phyloP scores from a whole-genome alignment of 1,139 yeast genomes.

The Blastobotrys apis region DNA sequence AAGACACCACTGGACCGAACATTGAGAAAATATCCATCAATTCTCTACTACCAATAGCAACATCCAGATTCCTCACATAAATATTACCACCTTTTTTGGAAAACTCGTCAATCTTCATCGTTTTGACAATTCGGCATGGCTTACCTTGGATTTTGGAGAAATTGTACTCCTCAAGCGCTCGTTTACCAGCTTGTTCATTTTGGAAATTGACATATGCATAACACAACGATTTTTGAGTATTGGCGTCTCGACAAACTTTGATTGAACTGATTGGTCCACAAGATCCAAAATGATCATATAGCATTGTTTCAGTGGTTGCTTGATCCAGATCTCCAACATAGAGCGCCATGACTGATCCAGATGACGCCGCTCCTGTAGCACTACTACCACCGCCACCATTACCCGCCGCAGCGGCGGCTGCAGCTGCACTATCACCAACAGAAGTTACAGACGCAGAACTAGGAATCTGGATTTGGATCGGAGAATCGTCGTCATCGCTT shows the following conservation, averaged over 20 bases:
- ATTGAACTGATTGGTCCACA: constrained; percentile 44
- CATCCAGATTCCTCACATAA: constrained; percentile 51
- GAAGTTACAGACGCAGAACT: constrained; percentile 3
- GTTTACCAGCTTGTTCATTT: constrained; percentile 36
- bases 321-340: constrained; percentile 49
- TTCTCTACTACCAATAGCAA: constrained; percentile 83
- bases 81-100: constrained; percentile 17
- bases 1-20: constrained; percentile 77
- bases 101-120: constrained; percentile 33
- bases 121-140: constrained; percentile 52
- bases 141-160: constrained; percentile 40
- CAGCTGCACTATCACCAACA: background rate
- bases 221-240: constrained; percentile 42
- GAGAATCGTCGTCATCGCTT: constrained; percentile 4
- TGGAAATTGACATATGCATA: constrained; percentile 51
- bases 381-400: background rate
- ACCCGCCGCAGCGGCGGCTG: background rate
- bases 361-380: no score
- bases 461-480: constrained; percentile 4
- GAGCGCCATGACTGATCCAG: constrained; percentile 24
- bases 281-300: constrained; percentile 37
- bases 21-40: constrained; percentile 83
- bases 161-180: constrained; percentile 44
- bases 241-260: constrained; percentile 42
- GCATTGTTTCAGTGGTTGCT: constrained; percentile 39